Base-by-base conservation (phyloP, 2,329 filamentous ascomycete species). In the Xylaria sp. region DNA sequence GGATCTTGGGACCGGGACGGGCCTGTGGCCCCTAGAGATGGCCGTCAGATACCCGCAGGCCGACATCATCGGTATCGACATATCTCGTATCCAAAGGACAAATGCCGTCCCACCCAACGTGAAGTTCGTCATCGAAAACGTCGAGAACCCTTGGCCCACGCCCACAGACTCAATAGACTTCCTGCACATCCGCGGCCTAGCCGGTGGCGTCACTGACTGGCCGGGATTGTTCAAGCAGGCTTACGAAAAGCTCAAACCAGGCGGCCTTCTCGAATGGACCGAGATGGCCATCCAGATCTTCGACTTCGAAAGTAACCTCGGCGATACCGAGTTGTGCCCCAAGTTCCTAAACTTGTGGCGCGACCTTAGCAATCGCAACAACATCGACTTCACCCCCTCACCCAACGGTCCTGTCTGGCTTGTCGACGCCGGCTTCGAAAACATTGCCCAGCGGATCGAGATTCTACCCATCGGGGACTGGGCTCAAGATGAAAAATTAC, bases 101-200 rank as follows among this genome's bases (percentile, higher is more conserved):
- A 80, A 76, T 9, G 76, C 79, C 32, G 84, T 90, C 8, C 88
- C 89, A 7, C 83, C 86, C 20, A 91, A 91, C 72, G 83, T 90
- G 25, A 82, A 81, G 3, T 90, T 90, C 75, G 80, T 87, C 66
- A 84, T 90, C 48, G 86, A 87, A 75, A 88, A 91, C 74, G 82
- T 86, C 37, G 86, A 88, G 69, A 81, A 86, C 34, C 80, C 77
- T 3, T 84, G 82, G 83, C 77, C 76, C 3, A 74, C 74, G 7
- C 66, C 74, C 4, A 71, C 70, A 13, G 70, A 67, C 32, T 77
- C 75, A 18, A 63, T 81, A 63, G 83, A 85, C 73, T 83, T 84
- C 56, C 77, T 84, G 25, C 82, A 85, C 71, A 78, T 81, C 66
- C 81, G 83, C 50, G 81, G 82, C n/a, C 77, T 83, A 7, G 82